These are phyloP conservation scores for Haemoproteus tartakovskyi DNA, from an alignment of 169 alveolate genomes.

Conservation along the genomic window DNA sequence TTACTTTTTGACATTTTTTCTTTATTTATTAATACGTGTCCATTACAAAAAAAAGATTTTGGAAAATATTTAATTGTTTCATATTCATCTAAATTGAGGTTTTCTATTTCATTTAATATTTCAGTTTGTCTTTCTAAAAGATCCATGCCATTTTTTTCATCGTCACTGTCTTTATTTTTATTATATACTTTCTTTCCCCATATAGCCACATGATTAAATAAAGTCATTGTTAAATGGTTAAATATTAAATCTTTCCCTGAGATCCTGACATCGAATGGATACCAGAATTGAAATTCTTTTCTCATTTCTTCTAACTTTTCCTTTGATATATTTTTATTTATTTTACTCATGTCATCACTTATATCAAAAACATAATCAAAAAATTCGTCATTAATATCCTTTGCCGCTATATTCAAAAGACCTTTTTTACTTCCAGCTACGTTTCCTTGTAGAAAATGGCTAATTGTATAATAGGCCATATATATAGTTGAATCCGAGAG, in stretches of 20 bases:
- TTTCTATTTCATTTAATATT: conserved; percentile 29
- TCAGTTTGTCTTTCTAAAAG: conserved; percentile 37
- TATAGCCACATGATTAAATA: conserved; percentile 98
- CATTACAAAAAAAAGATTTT: conserved; percentile 94
- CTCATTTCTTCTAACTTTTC: conserved; percentile 82
- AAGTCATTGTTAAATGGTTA: conserved; percentile 97
- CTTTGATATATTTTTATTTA: conserved; percentile 70
- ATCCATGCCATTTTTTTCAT: conserved; percentile 52
- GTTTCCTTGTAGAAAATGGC: conserved; percentile 94
- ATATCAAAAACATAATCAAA: conserved; percentile 93
- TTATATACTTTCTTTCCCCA: conserved; percentile 86
- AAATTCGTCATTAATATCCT: conserved; percentile 89
- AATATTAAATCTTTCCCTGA: conserved; percentile 98
- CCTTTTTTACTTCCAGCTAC: conserved; percentile 88
- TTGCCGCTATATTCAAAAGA: conserved; percentile 83
- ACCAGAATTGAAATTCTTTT: conserved; percentile 93
- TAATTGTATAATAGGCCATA: conserved; percentile 98
- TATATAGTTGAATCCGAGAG: conserved; percentile 99
- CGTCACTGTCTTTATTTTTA: conserved; percentile 6
- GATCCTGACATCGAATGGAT: conserved; percentile 86
- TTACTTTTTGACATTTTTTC: conserved; percentile 95
- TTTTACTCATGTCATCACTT: conserved; percentile 80
- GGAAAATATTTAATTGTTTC: conserved; percentile 82
- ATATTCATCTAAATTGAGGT: conserved; percentile 5
- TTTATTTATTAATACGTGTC: conserved; percentile 94